Evolutionary conservation across 495 filamentous ascomycete genomes (phyloP).

Genomic region (Aspergillus biplanus): DNA sequence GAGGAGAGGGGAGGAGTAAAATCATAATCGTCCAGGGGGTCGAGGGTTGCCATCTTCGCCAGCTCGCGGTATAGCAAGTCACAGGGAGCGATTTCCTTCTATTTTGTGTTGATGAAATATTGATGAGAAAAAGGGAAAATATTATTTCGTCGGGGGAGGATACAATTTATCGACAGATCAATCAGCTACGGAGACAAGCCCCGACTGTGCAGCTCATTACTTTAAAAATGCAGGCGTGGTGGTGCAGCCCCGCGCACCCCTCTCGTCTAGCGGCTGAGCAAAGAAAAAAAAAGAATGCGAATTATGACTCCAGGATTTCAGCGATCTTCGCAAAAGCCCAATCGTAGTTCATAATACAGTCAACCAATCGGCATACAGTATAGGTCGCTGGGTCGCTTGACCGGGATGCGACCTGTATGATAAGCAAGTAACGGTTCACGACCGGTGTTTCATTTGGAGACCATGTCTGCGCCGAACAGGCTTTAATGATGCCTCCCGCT

Average conservation of each 20-base stretch:
- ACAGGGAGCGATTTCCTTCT: not conserved
- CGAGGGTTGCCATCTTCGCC: slow-evolving; percentile 24
- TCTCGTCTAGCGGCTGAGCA: slow-evolving; percentile 16
- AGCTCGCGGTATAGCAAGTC: not conserved
- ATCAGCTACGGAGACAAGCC: not conserved
- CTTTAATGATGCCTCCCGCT: not conserved
- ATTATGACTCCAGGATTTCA: slow-evolving; percentile 14
- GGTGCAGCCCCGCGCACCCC: slow-evolving; percentile 13
- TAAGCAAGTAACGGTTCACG: slow-evolving; percentile 8
- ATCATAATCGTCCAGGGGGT: slow-evolving; percentile 40
- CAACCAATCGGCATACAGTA: slow-evolving; percentile 17
- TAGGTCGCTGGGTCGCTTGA: slow-evolving; percentile 2
- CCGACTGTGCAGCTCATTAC: not conserved
- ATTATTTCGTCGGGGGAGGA: not conserved
- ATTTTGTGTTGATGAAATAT: not conserved
- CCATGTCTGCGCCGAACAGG: slow-evolving; percentile 10
- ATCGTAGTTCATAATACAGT: not conserved
- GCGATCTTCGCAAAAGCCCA: slow-evolving; percentile 1
- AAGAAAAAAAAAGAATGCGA: slow-evolving; percentile 4
- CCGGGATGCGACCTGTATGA: slow-evolving; percentile 1
- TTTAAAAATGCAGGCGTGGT: not conserved
- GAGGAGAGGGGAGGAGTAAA: slow-evolving; percentile 40
- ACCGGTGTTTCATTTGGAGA: slow-evolving; percentile 19
- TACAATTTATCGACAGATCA: not conserved
- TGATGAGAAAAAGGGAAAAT: not conserved